Percentiles rank a stretch among this genome's conserved stretches.
Evolutionary conservation across 306 rosid genomes (phyloP).

Genomic region (Casuarina cunninghamiana): DNA sequence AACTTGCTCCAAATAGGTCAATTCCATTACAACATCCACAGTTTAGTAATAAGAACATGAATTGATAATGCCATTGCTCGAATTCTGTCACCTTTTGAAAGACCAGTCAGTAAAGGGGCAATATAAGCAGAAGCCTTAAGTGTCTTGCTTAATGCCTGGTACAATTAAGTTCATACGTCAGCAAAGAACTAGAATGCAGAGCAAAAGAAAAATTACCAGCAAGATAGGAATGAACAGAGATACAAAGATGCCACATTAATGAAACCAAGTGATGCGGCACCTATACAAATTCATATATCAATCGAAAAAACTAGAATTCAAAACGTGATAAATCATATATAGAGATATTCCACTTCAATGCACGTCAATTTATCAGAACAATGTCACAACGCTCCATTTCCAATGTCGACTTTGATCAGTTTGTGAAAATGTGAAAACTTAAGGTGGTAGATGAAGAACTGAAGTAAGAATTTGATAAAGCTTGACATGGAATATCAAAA

Average conservation of each 20-base stretch:
- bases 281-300: background rate
- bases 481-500: constrained; percentile 20
- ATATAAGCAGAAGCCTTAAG: constrained; percentile 45
- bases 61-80: background rate
- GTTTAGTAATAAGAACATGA: background rate
- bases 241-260: background rate
- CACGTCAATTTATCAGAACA: background rate
- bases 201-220: constrained; percentile 16
- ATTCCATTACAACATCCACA: background rate
- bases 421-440: background rate
- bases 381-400: background rate
- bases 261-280: background rate
- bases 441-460: background rate
- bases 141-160: constrained; percentile 61
- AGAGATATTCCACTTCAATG: background rate
- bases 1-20: background rate
- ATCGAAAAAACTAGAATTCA: background rate
- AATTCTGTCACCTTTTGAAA: constrained; percentile 65
- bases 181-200: constrained; percentile 33
- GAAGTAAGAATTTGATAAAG: background rate
- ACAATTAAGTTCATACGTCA: constrained; percentile 37
- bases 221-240: background rate
- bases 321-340: background rate
- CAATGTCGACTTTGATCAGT: background rate
- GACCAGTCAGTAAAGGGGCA: constrained; percentile 58